phyloP scores from a whole-genome alignment of 2,329 filamentous ascomycete genomes.

The Sclerotinia glacialis region DNA sequence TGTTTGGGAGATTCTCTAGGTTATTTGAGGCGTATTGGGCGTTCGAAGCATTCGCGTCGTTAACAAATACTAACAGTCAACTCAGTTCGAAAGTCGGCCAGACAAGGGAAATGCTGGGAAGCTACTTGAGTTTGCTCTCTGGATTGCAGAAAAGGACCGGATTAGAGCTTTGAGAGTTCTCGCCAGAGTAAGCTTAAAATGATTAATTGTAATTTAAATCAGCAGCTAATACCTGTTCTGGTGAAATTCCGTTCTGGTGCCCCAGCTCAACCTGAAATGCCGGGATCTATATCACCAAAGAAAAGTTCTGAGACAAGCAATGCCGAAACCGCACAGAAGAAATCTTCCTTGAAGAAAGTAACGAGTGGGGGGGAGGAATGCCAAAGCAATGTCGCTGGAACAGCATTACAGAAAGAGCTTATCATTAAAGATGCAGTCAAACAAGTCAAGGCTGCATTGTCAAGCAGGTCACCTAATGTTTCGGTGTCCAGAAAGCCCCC shows the following conservation, averaged over 20 bases:
- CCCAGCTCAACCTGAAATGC: not conserved
- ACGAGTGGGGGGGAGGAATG: not conserved
- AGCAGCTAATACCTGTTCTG: not conserved
- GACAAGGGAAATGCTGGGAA: not conserved
- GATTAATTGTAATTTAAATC: too few species aligned
- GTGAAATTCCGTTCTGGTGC: not conserved
- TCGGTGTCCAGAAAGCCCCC: not conserved
- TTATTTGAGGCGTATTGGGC: not conserved
- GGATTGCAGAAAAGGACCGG: not conserved
- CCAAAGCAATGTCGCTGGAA: not conserved
- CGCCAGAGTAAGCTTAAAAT: not conserved
- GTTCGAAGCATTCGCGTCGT: not conserved
- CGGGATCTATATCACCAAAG: too few species aligned
- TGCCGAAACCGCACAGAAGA: not conserved
- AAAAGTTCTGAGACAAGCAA: not conserved
- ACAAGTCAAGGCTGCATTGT: not conserved
- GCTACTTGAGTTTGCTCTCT: not conserved
- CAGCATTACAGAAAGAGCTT: not conserved
- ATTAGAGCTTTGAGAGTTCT: slow-evolving; percentile 5
- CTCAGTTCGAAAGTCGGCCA: not conserved
- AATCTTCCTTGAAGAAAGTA: not conserved
- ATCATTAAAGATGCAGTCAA: not conserved
- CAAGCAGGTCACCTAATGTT: not conserved
- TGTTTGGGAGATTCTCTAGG: fast-evolving
- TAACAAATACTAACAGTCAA: not conserved